Conservation (phyloP, 805 yeast species). For the Barnettozyma vustinii region DNA sequence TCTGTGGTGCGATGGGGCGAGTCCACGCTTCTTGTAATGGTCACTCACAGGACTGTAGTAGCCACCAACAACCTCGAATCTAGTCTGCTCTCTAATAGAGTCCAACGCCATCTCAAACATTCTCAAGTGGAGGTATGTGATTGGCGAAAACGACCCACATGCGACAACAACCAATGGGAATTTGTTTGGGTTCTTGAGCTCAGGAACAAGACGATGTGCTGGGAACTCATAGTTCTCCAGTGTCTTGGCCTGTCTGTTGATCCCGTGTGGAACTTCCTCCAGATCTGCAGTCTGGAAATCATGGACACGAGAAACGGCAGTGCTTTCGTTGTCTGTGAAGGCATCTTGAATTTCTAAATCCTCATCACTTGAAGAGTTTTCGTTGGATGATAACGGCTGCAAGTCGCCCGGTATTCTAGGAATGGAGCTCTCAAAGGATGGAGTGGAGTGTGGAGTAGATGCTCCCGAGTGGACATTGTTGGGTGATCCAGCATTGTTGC, state of each 20-base stretch:
- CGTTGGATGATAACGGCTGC: slow-evolving; percentile 45
- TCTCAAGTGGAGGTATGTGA: slow-evolving; percentile 88
- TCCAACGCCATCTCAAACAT: slow-evolving; percentile 99
- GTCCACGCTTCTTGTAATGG: slow-evolving; percentile 87
- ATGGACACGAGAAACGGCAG: slow-evolving; percentile 28
- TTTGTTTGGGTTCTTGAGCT: slow-evolving; percentile 67
- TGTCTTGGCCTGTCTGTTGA: slow-evolving; percentile 76
- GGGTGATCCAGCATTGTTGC: slow-evolving; percentile 10
- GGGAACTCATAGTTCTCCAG: slow-evolving; percentile 77
- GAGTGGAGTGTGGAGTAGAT: slow-evolving; percentile 11
- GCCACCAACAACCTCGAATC: slow-evolving; percentile 95
- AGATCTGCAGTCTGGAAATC: slow-evolving; percentile 76
- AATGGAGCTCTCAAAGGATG: slow-evolving; percentile 28
- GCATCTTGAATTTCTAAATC: slow-evolving; percentile 16
- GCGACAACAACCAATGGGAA: slow-evolving; percentile 92
- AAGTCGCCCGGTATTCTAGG: slow-evolving; percentile 56
- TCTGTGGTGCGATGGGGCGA: slow-evolving; percentile 83
- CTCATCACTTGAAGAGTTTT: slow-evolving; percentile 31
- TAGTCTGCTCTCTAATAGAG: slow-evolving; percentile 82
- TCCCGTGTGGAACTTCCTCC: slow-evolving; percentile 95
- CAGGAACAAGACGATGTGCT: slow-evolving; percentile 72
- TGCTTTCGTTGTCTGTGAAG: slow-evolving; percentile 15
- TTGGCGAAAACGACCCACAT: slow-evolving; percentile 95
- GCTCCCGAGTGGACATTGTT: slow-evolving; percentile 8
- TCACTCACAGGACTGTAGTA: slow-evolving; percentile 93